Conservation (phyloP, 768 basidiomycete genomes). For the Terana coerulea region DNA sequence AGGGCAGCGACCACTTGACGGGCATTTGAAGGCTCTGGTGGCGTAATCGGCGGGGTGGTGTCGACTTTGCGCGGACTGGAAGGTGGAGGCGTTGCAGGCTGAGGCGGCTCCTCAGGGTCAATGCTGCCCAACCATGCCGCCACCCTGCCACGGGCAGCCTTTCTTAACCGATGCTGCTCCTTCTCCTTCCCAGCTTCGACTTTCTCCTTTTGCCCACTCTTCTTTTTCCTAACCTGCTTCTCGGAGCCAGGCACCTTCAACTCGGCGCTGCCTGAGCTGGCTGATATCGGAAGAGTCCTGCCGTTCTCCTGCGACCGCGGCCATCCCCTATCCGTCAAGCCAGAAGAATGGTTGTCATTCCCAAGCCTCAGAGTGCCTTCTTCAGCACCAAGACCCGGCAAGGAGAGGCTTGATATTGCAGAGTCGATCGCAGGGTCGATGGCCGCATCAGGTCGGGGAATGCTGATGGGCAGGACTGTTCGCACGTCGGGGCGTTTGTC, state of each 20-base stretch:
- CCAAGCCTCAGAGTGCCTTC: conserved; percentile 13
- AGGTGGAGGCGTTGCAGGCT: conserved; percentile 18
- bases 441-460: conserved; percentile 24
- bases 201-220: conserved; percentile 13
- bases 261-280: background rate
- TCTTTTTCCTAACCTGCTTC: conserved; percentile 24
- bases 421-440: conserved; percentile 36
- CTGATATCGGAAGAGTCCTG: conserved; percentile 8
- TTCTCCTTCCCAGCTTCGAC: conserved; percentile 26
- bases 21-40: background rate
- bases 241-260: conserved; percentile 10
- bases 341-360: conserved; percentile 1
- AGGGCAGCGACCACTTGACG: background rate
- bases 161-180: conserved; percentile 35
- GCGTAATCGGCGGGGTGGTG: background rate
- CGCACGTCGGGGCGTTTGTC: conserved; percentile 33
- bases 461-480: conserved; percentile 36
- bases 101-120: conserved; percentile 49
- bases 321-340: background rate
- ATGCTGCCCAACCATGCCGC: conserved; percentile 74
- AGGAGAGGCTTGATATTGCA: conserved; percentile 45
- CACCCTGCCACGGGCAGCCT: conserved; percentile 65
- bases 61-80: background rate
- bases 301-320: conserved; percentile 15
- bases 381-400: conserved; percentile 28